Evolutionary conservation across 202 grass and related monocot genomes (phyloP).

Genomic region (Panicum virgatum): DNA sequence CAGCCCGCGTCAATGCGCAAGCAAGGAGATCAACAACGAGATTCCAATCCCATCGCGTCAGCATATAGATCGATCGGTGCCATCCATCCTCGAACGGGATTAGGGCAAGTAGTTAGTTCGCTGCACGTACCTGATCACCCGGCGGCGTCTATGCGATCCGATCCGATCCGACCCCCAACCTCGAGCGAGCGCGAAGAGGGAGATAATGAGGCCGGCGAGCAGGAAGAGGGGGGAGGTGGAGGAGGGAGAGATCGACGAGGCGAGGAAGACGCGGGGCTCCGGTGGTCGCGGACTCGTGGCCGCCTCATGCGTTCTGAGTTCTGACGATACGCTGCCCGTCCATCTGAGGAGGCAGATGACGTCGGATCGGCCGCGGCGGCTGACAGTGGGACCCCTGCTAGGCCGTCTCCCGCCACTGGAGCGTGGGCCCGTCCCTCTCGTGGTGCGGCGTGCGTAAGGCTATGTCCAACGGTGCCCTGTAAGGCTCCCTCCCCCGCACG

Average conservation of each 20-base stretch:
- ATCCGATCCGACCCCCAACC: background rate
- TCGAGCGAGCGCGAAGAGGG: background rate
- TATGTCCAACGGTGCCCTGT: too few relatives aligned
- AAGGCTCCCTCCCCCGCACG: too few relatives aligned
- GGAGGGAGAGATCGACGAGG: background rate
- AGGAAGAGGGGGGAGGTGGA: background rate
- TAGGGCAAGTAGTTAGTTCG: background rate
- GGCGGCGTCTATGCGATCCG: background rate
- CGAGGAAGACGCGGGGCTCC: conserved; percentile 19
- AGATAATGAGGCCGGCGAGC: background rate
- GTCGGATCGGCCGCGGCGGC: background rate
- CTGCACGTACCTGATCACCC: background rate
- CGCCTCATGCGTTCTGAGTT: background rate
- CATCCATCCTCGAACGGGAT: too few relatives aligned
- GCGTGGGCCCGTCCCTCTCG: background rate
- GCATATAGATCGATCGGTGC: too few relatives aligned
- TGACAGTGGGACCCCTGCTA: background rate
- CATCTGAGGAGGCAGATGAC: too few relatives aligned
- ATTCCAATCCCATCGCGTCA: background rate
- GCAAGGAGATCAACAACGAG: background rate
- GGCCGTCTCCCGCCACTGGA: too few relatives aligned
- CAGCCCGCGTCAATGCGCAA: background rate
- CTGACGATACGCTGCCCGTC: too few relatives aligned
- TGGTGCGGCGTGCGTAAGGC: too few relatives aligned
- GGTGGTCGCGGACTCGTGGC: background rate